Evolutionary conservation across 2,329 filamentous ascomycete species (phyloP), one percentile per base, ranked within the genome.

Genomic region (Beauveria varroae): DNA sequence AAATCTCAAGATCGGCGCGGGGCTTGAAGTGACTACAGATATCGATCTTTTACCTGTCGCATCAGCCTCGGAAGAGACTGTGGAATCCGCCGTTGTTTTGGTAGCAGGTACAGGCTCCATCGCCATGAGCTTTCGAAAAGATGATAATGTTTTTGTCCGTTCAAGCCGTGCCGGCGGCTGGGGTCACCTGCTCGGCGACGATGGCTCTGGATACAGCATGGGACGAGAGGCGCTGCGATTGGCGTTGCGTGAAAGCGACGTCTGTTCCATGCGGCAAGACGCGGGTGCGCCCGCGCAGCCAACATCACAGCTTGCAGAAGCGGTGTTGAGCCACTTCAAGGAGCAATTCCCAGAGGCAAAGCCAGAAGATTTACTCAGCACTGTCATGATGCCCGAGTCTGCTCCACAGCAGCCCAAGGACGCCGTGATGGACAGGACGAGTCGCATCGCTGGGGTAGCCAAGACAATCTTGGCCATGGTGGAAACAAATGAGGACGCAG

Each of bases 101-200:
- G 72, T 79, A 5, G 75, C 75, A 12, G 77, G 77, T 0, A 79
- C 77, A 0, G 76, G 77, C 0, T 76, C 74, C 10, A 69, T 78
- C 3, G 73, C 72, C n/a, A 77, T 77, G 69, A 69, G 69, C 20
- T 79, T 74, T 64, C 62, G 62, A 10, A 65, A 66, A n/a, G 57
- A 65, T 18, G 43, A 52, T 54, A 52, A 57, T 4, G 57, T 60
- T 0, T 69, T 72, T 40, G 47, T 64, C 7, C 70, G 70, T 1
- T 68, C 69, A 2, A 70, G 69, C n/a, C 70, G 76, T 3, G 68
- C 70, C 5, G 77, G 77, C 2, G 77, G 77, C 14, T 79, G 77
- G 77, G 76, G 77, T 3, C 68, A 73, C 60, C 65, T 78, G 5
- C 67, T 79, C 2, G 76, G 77, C 1, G 77, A 79, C 55, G 75